A percentile compares a stretch with the other conserved stretches of the same genome.
These are phyloP conservation scores for Blastocladiella britannica DNA, from an alignment of 192 early-diverging fungal species.

Conservation along the genomic window DNA sequence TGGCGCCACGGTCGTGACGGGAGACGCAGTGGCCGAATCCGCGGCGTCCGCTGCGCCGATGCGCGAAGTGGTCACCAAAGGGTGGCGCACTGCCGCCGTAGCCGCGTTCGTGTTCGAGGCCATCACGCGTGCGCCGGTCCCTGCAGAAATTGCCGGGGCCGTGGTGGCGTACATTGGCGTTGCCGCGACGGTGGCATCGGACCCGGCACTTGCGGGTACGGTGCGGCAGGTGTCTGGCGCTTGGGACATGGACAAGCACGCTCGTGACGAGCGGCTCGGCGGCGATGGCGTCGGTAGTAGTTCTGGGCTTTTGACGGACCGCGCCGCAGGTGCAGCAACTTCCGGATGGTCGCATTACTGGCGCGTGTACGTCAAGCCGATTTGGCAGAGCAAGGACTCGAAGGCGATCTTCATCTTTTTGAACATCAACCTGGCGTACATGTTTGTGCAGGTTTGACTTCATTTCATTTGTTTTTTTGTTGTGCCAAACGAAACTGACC, in stretches of 20 bases:
- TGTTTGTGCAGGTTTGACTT: conserved; percentile 87
- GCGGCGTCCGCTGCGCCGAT: not conserved
- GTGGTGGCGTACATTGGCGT: not conserved
- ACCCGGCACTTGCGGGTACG: too few species aligned
- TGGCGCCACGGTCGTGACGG: not conserved
- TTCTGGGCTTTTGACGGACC: not conserved
- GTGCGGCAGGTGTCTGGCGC: too few species aligned
- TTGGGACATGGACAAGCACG: too few species aligned
- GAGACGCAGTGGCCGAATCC: not conserved
- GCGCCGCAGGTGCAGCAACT: too few species aligned
- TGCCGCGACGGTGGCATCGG: not conserved
- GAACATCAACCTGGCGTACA: conserved; percentile 76
- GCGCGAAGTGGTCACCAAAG: not conserved
- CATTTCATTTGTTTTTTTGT: conserved; percentile 22
- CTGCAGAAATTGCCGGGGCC: not conserved
- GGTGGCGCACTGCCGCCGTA: not conserved
- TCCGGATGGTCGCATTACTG: too few species aligned
- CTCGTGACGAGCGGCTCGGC: too few species aligned
- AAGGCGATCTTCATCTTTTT: conserved; percentile 87
- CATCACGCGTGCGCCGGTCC: not conserved
- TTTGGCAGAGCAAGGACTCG: conserved; percentile 50
- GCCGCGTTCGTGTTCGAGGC: not conserved
- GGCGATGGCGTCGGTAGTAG: not conserved
- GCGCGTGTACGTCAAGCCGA: conserved; percentile 5
- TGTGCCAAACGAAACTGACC: conserved; percentile 12